Evolutionary conservation across 352 stramenopile genomes (phyloP), one percentile per base, ranked within the genome.

Genomic region (Pythium myriotylum): DNA sequence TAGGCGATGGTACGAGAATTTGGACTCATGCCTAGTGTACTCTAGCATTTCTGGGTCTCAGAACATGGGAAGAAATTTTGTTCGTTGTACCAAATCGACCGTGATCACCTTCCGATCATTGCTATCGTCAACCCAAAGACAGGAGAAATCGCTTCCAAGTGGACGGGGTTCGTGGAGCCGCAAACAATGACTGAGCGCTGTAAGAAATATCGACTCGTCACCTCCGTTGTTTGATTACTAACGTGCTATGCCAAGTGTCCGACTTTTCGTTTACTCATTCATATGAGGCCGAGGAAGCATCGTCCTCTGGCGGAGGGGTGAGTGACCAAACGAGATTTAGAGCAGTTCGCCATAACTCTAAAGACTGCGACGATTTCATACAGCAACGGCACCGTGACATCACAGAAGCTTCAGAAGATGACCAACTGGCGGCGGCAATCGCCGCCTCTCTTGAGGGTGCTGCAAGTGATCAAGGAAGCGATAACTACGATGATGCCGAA

Each of bases 1-100:
- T n/a, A n/a, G n/a, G 29, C 29, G 29, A 35, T 35, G 29, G 29
- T n/a, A n/a, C n/a, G n/a, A n/a, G n/a, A n/a, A n/a, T n/a, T n/a
- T n/a, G 10, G 29, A 10, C 29, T 35, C 5, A 35, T 35, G 10
- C 29, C 12, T 26, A 20, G 3, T 14, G 9, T 37, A 14, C 26
- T 47, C 20, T 27, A 94, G 86, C 88, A 81, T 48, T 91, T 91
- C 47, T 90, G 76, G 78, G 77, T 73, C 8, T 88, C 80, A 4
- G 86, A 95, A 39, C 73, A 91, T 39, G 84, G 86, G 56, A 92
- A 91, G 59, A 91, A 91, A 50, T 92, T 93, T 57, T 92, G 81
- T 65, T 79, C 68, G 39, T 62, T 95, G 41, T 95, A 95, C 62
- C 84, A 92, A 62, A 76, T 95, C 26, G 82, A 91, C 19, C 69